These are phyloP conservation scores for Coffea eugenioides DNA, from an alignment of 257 asterid species.

Conservation along the genomic window DNA sequence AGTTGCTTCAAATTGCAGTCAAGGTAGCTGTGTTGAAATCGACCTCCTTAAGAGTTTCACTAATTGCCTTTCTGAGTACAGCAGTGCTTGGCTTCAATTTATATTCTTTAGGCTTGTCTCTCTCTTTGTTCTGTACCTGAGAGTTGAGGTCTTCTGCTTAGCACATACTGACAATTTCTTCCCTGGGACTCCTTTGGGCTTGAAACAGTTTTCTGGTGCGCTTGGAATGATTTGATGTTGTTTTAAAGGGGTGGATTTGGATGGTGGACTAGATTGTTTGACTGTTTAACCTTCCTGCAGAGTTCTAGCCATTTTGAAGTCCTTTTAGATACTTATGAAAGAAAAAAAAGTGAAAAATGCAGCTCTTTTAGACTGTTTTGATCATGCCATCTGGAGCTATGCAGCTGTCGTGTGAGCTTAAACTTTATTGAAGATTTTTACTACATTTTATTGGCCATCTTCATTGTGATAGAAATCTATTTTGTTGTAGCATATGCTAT, in stretches of 20 bases:
- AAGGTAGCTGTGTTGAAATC: conserved; percentile 65
- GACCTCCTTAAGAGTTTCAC: conserved; percentile 42
- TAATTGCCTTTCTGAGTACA: conserved; percentile 34
- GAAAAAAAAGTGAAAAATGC: neutral
- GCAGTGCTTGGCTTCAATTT: conserved; percentile 32
- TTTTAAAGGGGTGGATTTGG: conserved; percentile 53
- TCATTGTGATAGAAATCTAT: neutral
- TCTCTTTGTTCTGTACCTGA: conserved; percentile 47
- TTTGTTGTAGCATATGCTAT: neutral
- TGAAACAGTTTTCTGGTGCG: conserved; percentile 30
- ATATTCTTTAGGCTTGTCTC: conserved; percentile 29
- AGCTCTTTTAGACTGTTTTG: conserved; percentile 1
- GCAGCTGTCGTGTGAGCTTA: neutral
- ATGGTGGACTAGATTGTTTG: conserved; percentile 47
- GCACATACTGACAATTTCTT: conserved; percentile 41
- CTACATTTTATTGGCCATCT: neutral
- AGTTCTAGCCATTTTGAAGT: conserved; percentile 18
- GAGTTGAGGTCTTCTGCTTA: conserved; percentile 46
- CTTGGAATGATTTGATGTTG: conserved; percentile 46
- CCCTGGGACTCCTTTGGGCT: conserved; percentile 47
- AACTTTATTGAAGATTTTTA: neutral
- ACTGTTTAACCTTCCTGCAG: conserved; percentile 44
- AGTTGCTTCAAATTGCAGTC: conserved; percentile 86
- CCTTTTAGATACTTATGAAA: no score
- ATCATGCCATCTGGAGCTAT: neutral